Conservation (phyloP, 108 stramenopile species). For the Cyclotella choctawhatcheeana region DNA sequence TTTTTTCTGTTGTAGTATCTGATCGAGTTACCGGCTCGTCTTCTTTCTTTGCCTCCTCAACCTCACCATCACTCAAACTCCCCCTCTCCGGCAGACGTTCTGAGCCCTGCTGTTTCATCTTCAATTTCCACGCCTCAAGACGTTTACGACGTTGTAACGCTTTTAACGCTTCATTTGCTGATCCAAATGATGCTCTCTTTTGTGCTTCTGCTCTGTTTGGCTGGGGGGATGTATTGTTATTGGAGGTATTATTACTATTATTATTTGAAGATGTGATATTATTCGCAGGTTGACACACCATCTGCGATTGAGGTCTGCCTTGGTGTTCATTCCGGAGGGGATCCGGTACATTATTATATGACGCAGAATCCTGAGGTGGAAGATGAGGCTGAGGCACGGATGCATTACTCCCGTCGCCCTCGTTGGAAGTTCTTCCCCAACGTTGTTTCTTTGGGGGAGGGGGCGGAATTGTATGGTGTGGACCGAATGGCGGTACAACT, state of each 20-base stretch:
- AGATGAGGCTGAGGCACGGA: background rate
- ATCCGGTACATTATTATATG: background rate
- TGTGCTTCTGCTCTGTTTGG: too few relatives aligned
- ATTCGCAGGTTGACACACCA: too few relatives aligned
- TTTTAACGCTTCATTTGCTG: slow-evolving; percentile 1
- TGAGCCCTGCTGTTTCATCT: background rate
- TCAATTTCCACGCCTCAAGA: slow-evolving; percentile 1
- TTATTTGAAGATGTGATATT: background rate
- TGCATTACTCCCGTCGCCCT: too few relatives aligned
- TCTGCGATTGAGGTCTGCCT: too few relatives aligned
- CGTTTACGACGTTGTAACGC: slow-evolving; percentile 2
- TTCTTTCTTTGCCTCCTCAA: background rate
- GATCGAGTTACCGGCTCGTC: too few relatives aligned
- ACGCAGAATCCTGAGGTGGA: background rate
- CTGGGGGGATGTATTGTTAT: background rate
- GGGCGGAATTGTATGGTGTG: background rate
- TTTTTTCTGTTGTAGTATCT: background rate
- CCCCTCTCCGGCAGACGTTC: background rate
- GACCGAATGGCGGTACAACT: background rate
- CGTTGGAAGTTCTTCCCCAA: too few relatives aligned
- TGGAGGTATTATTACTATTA: background rate
- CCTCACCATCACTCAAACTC: background rate
- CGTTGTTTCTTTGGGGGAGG: background rate
- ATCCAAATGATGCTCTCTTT: background rate
- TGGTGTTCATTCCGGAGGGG: too few relatives aligned